phyloP scores from a whole-genome alignment of 129 eudicot genomes.

The Chrysanthemum lavandulifolium region DNA sequence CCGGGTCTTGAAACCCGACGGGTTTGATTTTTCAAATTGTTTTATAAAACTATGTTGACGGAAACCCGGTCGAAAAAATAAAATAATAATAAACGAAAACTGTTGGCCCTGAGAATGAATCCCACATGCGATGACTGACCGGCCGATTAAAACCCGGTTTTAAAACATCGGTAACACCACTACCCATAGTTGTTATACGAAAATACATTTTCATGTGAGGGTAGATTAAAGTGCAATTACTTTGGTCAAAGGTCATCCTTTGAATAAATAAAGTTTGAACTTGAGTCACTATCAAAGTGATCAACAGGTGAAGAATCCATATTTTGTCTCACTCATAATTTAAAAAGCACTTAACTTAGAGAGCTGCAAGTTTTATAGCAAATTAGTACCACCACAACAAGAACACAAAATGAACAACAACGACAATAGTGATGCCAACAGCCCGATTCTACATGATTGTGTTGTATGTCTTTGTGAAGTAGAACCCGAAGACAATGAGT shows the following conservation, averaged over 20 bases:
- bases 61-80: no score
- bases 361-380: background rate
- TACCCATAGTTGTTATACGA: no score
- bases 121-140: no score
- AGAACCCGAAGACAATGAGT: background rate
- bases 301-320: background rate
- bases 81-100: no score
- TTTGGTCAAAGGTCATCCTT: constrained; percentile 10
- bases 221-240: background rate
- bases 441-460: background rate
- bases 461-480: constrained; percentile 24
- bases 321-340: constrained; percentile 11
- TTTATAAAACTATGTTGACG: no score
- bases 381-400: background rate
- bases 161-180: no score
- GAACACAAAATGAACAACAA: background rate
- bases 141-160: no score
- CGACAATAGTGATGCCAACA: background rate
- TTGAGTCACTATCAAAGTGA: background rate
- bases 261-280: background rate
- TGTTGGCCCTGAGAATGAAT: no score
- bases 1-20: no score
- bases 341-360: background rate
- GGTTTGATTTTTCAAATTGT: no score
- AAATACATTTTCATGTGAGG: background rate